Evolutionary conservation across 345 rosid genomes (phyloP), one percentile per base, ranked within the genome.

Genomic region (Populus pruinosa): DNA sequence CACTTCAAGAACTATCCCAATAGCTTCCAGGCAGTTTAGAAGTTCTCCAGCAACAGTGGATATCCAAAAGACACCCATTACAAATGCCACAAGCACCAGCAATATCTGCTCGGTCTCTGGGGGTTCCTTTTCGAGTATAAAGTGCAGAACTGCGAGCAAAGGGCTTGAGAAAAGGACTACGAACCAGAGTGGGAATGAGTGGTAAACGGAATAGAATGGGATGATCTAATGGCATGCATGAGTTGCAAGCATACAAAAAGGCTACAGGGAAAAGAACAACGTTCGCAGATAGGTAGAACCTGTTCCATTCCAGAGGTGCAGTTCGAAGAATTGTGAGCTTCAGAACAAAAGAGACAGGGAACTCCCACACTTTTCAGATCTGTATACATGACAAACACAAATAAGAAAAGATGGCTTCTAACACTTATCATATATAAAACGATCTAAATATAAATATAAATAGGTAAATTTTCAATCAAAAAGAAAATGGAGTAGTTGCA

Each of bases 31-130:
- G 83, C 99, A 96, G 86, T 88, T 90, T 3, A 96, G 89, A 11
- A 96, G 89, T 80, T 96, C 99, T 63, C 97, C 99, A 35, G 99
- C 99, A 21, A 87, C 76, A n/a, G 91, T 89, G 18, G 99, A 96
- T 88, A 93, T 93, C 99, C 99, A 93, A 77, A 92, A 91, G 35
- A 96, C 99, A 69, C 97, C 92, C 99, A 96, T 93, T 71, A 91
- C 61, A 77, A 93, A 96, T 76, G 97, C 93, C 65, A 88, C 33
- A 18, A 79, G 73, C 64, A 92, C 88, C 4, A 93, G 83, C 1
- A 86, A 87, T 31, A 93, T 73, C 85, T 90, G 94, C 89, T 96
- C 98, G 0, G 88, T 87, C 80, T 96, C 89, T 8, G 99, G 97
- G 47, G 97, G 91, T 79, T 93, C 93, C 62, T 81, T 91, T 86